Percentiles rank a stretch among this genome's conserved stretches.
Conservation (phyloP, 2,329 filamentous ascomycete genomes). For the Colletotrichum sublineola region DNA sequence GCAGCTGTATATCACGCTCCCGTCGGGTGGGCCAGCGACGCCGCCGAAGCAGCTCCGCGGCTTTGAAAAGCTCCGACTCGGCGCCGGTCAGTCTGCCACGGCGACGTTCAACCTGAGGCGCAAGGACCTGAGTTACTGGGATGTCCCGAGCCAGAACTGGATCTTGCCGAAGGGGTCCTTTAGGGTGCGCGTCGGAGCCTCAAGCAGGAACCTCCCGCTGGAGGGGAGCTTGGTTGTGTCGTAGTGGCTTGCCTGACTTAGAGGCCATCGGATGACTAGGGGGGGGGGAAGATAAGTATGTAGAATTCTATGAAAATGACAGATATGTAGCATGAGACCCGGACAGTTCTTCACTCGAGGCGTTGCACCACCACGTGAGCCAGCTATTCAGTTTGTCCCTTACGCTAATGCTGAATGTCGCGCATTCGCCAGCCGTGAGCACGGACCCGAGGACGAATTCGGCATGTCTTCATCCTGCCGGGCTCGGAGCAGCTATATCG, state of each 20-base stretch:
- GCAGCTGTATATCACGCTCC: slow-evolving; percentile 69
- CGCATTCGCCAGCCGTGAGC: neutral
- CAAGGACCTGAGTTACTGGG: slow-evolving; percentile 77
- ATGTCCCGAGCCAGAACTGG: slow-evolving; percentile 72
- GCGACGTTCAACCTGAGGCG: slow-evolving; percentile 70
- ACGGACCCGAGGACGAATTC: neutral
- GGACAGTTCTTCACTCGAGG: slow-evolving; percentile 1
- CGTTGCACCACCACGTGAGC: neutral
- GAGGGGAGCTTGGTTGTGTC: slow-evolving; percentile 46
- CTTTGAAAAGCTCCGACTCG: slow-evolving; percentile 72
- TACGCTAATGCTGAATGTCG: slow-evolving; percentile 7
- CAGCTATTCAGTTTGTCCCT: neutral
- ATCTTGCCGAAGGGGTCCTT: slow-evolving; percentile 61
- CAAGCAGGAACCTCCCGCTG: slow-evolving; percentile 60
- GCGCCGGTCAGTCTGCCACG: slow-evolving; percentile 59
- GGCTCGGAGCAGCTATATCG: neutral
- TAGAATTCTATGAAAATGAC: neutral
- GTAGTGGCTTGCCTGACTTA: neutral
- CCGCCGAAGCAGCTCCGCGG: slow-evolving; percentile 73
- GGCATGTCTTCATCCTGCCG: slow-evolving; percentile 12
- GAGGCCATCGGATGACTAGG: neutral
- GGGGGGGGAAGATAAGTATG: neutral
- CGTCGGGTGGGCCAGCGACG: slow-evolving; percentile 54
- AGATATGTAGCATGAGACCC: neutral
- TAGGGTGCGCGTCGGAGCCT: slow-evolving; percentile 58